These are phyloP conservation scores for Tetratostichococcus sp. DNA, from an alignment of 139 green algal genomes.

Conservation along the genomic window DNA sequence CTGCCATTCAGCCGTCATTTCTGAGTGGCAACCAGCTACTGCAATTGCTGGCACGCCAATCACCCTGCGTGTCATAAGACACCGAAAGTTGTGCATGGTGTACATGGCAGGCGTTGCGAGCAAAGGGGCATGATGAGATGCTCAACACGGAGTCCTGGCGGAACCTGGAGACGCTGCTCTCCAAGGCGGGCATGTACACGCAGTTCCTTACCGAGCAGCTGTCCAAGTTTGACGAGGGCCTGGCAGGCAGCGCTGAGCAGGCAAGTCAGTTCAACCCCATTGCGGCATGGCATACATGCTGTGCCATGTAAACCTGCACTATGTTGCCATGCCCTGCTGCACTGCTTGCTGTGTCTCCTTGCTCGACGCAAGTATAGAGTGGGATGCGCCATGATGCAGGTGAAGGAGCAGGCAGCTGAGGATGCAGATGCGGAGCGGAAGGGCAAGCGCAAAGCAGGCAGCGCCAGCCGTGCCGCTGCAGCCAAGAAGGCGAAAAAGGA, in stretches of 20 bases:
- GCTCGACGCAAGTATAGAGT: no score
- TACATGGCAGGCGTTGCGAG: neutral
- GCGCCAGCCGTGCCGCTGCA: constrained; percentile 4
- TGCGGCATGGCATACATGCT: no score
- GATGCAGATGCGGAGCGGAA: constrained; percentile 2
- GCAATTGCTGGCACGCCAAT: no score
- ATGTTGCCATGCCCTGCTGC: no score
- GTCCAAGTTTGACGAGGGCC: constrained; percentile 26
- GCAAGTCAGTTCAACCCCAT: neutral
- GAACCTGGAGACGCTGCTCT: constrained; percentile 72
- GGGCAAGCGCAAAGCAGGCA: constrained; percentile 23
- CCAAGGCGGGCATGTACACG: constrained; percentile 76
- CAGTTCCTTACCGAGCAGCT: constrained; percentile 85
- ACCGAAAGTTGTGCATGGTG: no score
- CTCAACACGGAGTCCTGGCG: constrained; percentile 1
- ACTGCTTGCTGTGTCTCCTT: no score
- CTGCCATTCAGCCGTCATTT: no score
- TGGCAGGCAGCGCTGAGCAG: neutral
- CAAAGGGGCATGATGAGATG: neutral
- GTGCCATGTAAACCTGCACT: no score
- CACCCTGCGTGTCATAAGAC: no score
- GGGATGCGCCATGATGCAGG: no score
- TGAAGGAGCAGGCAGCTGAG: constrained; percentile 10
- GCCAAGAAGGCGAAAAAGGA: constrained; percentile 23
- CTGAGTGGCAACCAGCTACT: no score